Base-by-base conservation (phyloP, 768 basidiomycete species). In the Butyriboletus loyo region DNA sequence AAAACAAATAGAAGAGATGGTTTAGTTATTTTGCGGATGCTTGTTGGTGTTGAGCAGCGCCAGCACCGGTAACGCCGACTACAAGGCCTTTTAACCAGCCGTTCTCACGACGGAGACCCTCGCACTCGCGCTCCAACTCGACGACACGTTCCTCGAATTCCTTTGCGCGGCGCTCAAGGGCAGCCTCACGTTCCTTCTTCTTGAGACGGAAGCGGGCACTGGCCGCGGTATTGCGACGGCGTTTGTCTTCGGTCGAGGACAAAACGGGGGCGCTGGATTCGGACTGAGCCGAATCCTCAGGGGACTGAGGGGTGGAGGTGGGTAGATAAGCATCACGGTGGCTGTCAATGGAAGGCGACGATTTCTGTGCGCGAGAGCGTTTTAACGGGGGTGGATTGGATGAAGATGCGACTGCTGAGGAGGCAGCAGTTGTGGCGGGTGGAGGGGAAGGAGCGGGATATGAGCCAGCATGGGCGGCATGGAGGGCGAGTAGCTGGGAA, bases 171-270 rank as follows among this genome's bases (percentile, higher is more conserved):
- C 77, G 80, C 72, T 96, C 94, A 21, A 96, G 75, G 15, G 94
- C 93, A 2, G 83, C 86, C 73, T 97, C 94, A 14, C 94, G 79
- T 71, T 95, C 92, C 76, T 97, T 97, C 79, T 97, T 97, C 80
- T 96, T 97, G 64, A 92, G 71, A 53, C 93, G 81, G 79, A 97
- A 97, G 8, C 93, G 88, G 30, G 93, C 93, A 48, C 89, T 92
- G 0, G 93, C 93, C 1, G 91, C 91, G 0, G 93, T 97, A 68
- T 97, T 97, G 41, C 93, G 77, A 52, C 92, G 80, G n/a, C 93
- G 86, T 67, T 96, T 96, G 71, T 96, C 93, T 70, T 96, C 93
- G 0, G 86, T 70, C 6, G 85, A 75, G 7, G 79, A 79, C 3
- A 83, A 21, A 0, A 72, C 48, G 7, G 67, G 67, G 32, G 46